Conservation (phyloP, 306 rosid genomes). For the Pueraria montana region DNA sequence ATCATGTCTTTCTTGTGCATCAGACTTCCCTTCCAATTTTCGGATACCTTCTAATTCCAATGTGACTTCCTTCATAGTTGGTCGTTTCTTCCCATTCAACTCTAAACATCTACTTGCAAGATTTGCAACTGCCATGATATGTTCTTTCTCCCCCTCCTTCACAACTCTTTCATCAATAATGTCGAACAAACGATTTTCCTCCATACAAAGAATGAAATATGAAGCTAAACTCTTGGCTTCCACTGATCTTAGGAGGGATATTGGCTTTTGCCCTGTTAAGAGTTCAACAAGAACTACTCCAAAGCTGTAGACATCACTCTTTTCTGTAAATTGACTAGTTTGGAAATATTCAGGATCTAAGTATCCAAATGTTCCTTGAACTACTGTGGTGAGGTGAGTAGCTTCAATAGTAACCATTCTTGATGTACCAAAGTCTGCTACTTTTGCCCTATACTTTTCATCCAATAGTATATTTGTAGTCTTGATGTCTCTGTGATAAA, state of each 20-base stretch:
- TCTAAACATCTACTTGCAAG: slow-evolving; percentile 12
- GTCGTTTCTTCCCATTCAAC: too few relatives aligned
- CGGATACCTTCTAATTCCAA: background rate
- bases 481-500: slow-evolving; percentile 51
- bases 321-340: slow-evolving; percentile 16
- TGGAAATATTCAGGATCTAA: slow-evolving; percentile 19
- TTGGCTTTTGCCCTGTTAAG: background rate
- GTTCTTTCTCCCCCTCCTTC: background rate
- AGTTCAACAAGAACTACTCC: slow-evolving; percentile 33
- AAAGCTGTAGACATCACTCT: background rate
- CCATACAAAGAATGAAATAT: background rate
- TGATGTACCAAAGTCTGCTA: slow-evolving; percentile 53
- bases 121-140: background rate
- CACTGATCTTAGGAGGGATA: background rate
- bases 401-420: slow-evolving; percentile 44
- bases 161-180: background rate
- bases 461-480: slow-evolving; percentile 53
- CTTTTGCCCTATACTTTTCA: slow-evolving; percentile 45
- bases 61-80: slow-evolving; percentile 10
- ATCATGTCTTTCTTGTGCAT: background rate
- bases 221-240: background rate
- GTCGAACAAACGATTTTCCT: background rate
- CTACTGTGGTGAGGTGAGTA: slow-evolving; percentile 16
- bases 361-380: slow-evolving; percentile 33
- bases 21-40: background rate